Evolutionary conservation across 768 basidiomycete species (phyloP).

Genomic region (Naganishia onofrii): DNA sequence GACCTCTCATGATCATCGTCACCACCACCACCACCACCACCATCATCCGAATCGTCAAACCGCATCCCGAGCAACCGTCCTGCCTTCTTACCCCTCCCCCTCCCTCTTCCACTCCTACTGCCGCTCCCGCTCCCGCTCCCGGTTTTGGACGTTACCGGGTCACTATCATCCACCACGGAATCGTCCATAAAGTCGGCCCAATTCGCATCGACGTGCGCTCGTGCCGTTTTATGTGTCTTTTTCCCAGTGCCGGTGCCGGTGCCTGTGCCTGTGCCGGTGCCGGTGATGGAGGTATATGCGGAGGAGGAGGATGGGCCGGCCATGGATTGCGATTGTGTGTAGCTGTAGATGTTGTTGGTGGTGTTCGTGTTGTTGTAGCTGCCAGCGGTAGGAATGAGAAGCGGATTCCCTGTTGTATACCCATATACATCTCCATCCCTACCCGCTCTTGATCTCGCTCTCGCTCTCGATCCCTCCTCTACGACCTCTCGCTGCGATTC

Average conservation of each 20-base stretch:
- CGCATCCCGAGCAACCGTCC: background rate
- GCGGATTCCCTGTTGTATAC: background rate
- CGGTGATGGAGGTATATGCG: too few species aligned
- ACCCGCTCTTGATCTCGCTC: too few species aligned
- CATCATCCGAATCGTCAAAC: background rate
- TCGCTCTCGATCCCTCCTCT: background rate
- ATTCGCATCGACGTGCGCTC: slow-evolving; percentile 23
- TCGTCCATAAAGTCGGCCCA: slow-evolving; percentile 24
- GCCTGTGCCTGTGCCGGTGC: too few species aligned
- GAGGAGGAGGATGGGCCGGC: background rate
- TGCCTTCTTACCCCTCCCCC: background rate
- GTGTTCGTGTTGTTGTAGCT: background rate
- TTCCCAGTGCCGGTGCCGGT: background rate
- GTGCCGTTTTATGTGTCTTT: background rate
- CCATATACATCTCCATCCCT: background rate
- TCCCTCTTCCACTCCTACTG: background rate
- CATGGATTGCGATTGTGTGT: background rate
- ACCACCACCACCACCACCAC: too few species aligned
- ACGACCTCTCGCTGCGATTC: too few species aligned
- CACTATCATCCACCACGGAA: background rate
- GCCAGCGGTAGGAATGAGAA: background rate
- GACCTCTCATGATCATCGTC: too few species aligned
- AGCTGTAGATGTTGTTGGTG: background rate
- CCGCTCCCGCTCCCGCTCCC: background rate
- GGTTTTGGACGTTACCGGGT: background rate